These are phyloP conservation scores for Glycine tomentella DNA, from an alignment of 306 rosid species.

Conservation along the genomic window DNA sequence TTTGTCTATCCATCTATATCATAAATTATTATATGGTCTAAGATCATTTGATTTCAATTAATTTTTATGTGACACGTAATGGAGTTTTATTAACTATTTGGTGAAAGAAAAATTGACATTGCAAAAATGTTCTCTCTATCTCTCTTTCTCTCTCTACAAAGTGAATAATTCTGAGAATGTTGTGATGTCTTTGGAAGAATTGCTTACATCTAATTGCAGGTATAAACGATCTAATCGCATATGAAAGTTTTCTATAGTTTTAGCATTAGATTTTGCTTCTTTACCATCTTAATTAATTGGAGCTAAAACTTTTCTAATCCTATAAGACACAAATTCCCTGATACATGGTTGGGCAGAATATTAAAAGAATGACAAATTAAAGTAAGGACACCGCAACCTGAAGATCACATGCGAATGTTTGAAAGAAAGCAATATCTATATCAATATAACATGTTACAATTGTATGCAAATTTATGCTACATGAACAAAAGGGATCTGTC, in stretches of 20 bases:
- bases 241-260: conserved; percentile 1
- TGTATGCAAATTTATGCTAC: not conserved
- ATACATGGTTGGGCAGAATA: not conserved
- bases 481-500: not conserved
- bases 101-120: conserved; percentile 38
- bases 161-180: conserved; percentile 32
- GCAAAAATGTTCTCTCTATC: conserved; percentile 6
- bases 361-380: not conserved
- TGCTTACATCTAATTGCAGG: conserved; percentile 10
- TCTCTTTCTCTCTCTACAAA: not conserved
- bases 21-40: not conserved
- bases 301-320: not conserved
- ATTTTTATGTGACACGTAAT: not conserved
- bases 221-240: conserved; percentile 28
- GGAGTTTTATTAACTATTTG: not conserved
- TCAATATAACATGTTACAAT: not conserved
- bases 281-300: conserved; percentile 18
- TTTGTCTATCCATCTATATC: not conserved
- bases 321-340: not conserved
- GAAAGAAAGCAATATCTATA: not conserved
- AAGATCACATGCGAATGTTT: not conserved
- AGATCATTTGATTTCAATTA: not conserved
- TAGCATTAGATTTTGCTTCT: conserved; percentile 28
- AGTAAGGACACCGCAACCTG: not conserved
- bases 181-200: conserved; percentile 10